Conservation (phyloP, 1,284 basidiomycete genomes). For the Ceratobasidium sp. region DNA sequence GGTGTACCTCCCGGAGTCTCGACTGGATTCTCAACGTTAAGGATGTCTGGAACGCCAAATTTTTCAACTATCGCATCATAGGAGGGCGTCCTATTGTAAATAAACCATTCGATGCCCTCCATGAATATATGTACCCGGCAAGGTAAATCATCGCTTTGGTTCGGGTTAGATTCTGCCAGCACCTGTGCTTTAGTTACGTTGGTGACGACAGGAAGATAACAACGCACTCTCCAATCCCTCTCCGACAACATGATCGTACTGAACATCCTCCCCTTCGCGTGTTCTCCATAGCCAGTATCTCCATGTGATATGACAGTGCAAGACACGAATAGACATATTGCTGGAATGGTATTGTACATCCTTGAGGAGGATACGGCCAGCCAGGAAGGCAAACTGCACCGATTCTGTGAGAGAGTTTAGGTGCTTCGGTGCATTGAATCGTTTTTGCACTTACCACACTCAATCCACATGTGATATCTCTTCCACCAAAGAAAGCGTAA, state of each 20-base stretch:
- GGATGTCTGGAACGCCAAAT: constrained; percentile 58
- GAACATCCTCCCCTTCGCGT: constrained; percentile 75
- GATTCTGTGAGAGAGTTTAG: constrained; percentile 68
- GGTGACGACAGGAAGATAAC: neutral
- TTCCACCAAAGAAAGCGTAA: constrained; percentile 81
- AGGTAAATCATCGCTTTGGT: constrained; percentile 62
- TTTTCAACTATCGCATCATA: constrained; percentile 88
- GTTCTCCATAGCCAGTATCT: constrained; percentile 89
- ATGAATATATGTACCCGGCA: constrained; percentile 84
- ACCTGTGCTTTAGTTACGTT: neutral
- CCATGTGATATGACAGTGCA: constrained; percentile 90
- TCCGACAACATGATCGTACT: constrained; percentile 67
- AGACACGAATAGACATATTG: constrained; percentile 86
- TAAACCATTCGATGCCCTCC: constrained; percentile 90
- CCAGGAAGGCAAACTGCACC: constrained; percentile 90
- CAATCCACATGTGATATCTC: constrained; percentile 77
- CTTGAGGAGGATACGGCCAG: constrained; percentile 87
- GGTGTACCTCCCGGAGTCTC: constrained; percentile 42
- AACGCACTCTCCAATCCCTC: constrained; percentile 63
- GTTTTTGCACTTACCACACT: constrained; percentile 70
- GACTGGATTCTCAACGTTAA: neutral
- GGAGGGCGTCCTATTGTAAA: constrained; percentile 90
- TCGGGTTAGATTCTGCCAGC: constrained; percentile 29
- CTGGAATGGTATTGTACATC: constrained; percentile 90
- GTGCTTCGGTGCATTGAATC: neutral